Base-by-base conservation (phyloP, 202 grass and related monocot species). In the Panicum hallii region DNA sequence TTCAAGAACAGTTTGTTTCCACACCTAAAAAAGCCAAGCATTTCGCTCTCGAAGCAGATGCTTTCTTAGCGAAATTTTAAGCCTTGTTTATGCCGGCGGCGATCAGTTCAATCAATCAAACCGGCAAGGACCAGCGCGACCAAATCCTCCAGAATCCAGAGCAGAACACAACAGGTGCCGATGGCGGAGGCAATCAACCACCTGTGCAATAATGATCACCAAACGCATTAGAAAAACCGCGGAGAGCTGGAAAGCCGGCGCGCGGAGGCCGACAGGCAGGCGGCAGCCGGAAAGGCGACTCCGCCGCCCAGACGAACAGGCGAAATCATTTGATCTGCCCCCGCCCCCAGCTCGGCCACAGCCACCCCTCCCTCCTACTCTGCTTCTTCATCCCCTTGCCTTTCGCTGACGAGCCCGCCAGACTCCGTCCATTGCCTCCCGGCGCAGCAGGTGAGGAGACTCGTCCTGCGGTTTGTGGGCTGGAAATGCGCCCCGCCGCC, bases 171-270 rank as follows among this genome's bases (percentile, higher is more conserved):
- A 60, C 54, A 73, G 72, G 47, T 74, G 28, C 15, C 0, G 11
- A 3, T 2, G 32, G 32, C 32, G 32, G 55, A 10, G 4, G 42
- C 57, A 75, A 55, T 64, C 56, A 84, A 8, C 49, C 30, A 23
- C 0, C 15, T 7, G 43, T 26, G 7, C 40, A 82, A 71, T 61
- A 46, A 85, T 85, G 52, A 34, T 63, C 76, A 85, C 82, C 87
- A 70, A 89, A 80, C 87, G 65, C 82, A 54, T 23, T 79, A 64
- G 45, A 28, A 61, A 55, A 82, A 46, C 11, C 7, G 43, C 20
- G 46, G 28, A 62, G 70, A 85, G 87, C 77, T 89, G 82, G 82
- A 89, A 89, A 89, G 75, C 49, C 38, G 0, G 9, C 20, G 20
- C 67, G 8, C 46, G 20, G 77, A 55, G 63, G 22, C 23, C 23